phyloP scores from a whole-genome alignment of 495 filamentous ascomycete species.

The Aspergillus baeticus region DNA sequence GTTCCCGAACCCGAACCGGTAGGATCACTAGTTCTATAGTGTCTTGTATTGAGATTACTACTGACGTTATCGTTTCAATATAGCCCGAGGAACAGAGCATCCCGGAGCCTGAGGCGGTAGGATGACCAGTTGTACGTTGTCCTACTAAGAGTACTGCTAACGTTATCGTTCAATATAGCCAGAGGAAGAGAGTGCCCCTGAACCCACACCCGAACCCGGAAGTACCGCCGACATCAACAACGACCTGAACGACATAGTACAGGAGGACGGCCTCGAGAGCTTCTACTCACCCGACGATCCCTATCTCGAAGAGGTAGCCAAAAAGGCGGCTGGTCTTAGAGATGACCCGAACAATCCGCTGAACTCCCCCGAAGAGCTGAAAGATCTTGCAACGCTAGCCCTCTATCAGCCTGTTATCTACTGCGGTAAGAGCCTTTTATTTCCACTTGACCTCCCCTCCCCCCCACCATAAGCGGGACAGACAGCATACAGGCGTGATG shows the following conservation, averaged over 20 bases:
- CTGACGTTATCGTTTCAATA: too few species aligned
- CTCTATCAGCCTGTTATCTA: not conserved
- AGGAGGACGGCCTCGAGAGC: not conserved
- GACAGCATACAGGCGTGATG: too few species aligned
- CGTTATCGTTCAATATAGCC: too few species aligned
- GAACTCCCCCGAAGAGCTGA: not conserved
- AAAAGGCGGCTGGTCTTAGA: not conserved
- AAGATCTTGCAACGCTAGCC: not conserved
- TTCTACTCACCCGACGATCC: not conserved
- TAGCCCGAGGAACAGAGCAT: too few species aligned
- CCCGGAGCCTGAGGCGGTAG: too few species aligned
- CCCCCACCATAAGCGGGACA: too few species aligned
- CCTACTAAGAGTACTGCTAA: too few species aligned
- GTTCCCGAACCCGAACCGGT: too few species aligned
- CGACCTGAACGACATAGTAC: not conserved
- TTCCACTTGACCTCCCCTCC: not conserved
- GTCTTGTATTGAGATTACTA: too few species aligned
- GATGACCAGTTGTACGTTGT: too few species aligned
- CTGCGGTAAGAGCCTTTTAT: not conserved
- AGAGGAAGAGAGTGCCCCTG: not conserved
- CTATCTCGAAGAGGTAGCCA: not conserved
- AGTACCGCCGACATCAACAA: not conserved
- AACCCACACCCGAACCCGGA: not conserved
- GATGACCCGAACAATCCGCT: not conserved
- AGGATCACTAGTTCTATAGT: too few species aligned